Evolutionary conservation across 208 protist genomes (phyloP), one percentile per base, ranked within the genome.

Genomic region (Wallacemonas rigidus): DNA sequence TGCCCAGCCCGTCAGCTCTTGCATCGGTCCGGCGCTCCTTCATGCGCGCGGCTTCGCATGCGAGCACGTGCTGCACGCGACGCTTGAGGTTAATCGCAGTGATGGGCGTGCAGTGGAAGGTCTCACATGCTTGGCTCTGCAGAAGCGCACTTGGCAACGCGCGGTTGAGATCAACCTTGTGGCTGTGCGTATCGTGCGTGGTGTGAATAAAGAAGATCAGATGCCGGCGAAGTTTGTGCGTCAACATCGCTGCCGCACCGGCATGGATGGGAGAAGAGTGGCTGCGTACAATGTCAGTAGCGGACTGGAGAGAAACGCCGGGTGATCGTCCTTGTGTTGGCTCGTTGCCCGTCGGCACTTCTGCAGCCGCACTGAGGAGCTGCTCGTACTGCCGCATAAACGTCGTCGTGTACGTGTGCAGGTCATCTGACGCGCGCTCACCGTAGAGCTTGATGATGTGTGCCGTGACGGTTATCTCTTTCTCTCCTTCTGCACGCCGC

Each of bases 151-250:
- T 47, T 0, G 90, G 87, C 64, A 95, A 83, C 7, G 75, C 60
- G 12, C 71, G 74, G 61, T 40, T 40, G 2, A 93, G 54, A 55
- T 89, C 88, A 5, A 92, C 65, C 71, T 94, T 93, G 47, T 89
- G 85, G 65, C 81, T 95, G 72, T 97, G 92, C 35, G 81, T 89
- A 74, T 97, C 90, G 72, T 97, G 92, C 17, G 81, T 88, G 2
- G 92, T 97, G 76, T 92, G 77, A 47, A 97, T 63, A 57, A 97
- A 90, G 50, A 92, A 76, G 55, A 95, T 65, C 17, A 89, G 51
- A 55, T 91, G 80, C 3, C 74, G 87, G 8, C 71, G 82, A 45
- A 93, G 61, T 26, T 75, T 68, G 12, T 8, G 17, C 7, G n/a
- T 6, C 14, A 69, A 51, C 35, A 77, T 26, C 4, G 53, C 62